Base-by-base conservation (phyloP, 495 filamentous ascomycete species). In the Penicillium antarcticum region DNA sequence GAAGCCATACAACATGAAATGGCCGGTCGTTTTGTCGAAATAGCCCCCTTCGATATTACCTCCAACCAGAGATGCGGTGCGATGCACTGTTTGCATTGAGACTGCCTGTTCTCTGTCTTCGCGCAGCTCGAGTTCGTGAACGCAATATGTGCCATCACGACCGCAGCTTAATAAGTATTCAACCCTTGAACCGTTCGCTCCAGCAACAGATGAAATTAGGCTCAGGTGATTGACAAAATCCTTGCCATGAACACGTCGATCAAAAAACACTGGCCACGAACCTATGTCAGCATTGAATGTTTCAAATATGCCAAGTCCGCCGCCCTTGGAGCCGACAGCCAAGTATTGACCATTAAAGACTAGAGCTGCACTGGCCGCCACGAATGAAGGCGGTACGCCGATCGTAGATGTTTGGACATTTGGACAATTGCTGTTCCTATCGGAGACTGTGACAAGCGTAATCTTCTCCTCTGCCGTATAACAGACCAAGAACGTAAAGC, bases 1-100 rank as follows among this genome's bases (percentile, higher is more conserved):
- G 67, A 96, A 97, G 11, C 94, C 94, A 68, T 85, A 88, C 19
- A 95, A 60, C 45, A 89, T 72, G 1, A 96, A 72, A 26, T 87
- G 57, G 1, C 66, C 55, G 0, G 60, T 65, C 5, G 51, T 40
- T 5, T 63, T 44, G 42, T 80, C 66, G 51, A 91, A 77, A 63
- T 81, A 84, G 0, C 82, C 78, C 2, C 82, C 81, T 58, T 91
- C 85, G 21, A 96, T 78, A 52, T 84, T 79, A 24, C 82, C 80
- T 0, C 82, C 83, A 18, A 90, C 78, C 0, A 86, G 80, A 8
- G 83, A 80, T n/a, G 60, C 55, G 9, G 75, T 68, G n/a, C 69
- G 66, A 59, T 87, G 81, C 13, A 85, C 56, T 5, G 69, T 76
- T 45, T 63, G 35, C 1, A 84, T 48, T 3, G 51, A 48, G 5